phyloP scores from a whole-genome alignment of 1,139 yeast species.

The Pichia sp. region DNA sequence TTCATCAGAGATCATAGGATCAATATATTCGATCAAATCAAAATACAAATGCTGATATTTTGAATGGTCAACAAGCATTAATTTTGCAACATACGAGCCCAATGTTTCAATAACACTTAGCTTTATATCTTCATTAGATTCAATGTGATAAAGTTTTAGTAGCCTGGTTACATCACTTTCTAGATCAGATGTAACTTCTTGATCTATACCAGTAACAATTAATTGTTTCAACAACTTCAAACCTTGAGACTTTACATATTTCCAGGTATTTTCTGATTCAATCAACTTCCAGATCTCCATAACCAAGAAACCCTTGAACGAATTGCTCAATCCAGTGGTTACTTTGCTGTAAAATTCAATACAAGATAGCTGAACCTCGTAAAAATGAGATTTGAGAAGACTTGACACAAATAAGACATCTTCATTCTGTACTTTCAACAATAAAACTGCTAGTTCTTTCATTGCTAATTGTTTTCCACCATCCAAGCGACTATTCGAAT shows the following conservation, averaged over 20 bases:
- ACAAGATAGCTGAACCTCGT: conserved; percentile 44
- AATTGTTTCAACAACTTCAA: conserved; percentile 33
- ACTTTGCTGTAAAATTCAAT: conserved; percentile 29
- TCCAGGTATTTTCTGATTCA: conserved; percentile 30
- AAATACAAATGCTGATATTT: conserved; percentile 16
- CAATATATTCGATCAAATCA: conserved; percentile 31
- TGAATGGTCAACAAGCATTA: conserved; percentile 3
- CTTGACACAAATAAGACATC: conserved; percentile 26
- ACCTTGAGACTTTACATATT: conserved; percentile 37
- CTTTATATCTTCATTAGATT: conserved; percentile 39
- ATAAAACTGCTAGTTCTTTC: conserved; percentile 28
- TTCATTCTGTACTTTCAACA: conserved; percentile 19
- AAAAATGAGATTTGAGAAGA: conserved; percentile 34
- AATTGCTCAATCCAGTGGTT: conserved; percentile 1
- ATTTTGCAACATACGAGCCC: conserved; percentile 35
- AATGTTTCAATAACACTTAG: conserved; percentile 43
- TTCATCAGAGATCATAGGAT: conserved; percentile 34
- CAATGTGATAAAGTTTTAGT: conserved; percentile 19
- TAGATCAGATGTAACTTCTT: not conserved
- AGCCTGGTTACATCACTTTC: conserved; percentile 22
- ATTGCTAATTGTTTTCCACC: conserved; percentile 42
- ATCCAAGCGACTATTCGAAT: conserved; percentile 26
- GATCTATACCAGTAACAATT: conserved; percentile 10
- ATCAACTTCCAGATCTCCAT: conserved; percentile 27
- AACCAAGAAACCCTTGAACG: conserved; percentile 7